Conservation (phyloP, 2,329 filamentous ascomycete species). For the Aspergillus sp. region DNA sequence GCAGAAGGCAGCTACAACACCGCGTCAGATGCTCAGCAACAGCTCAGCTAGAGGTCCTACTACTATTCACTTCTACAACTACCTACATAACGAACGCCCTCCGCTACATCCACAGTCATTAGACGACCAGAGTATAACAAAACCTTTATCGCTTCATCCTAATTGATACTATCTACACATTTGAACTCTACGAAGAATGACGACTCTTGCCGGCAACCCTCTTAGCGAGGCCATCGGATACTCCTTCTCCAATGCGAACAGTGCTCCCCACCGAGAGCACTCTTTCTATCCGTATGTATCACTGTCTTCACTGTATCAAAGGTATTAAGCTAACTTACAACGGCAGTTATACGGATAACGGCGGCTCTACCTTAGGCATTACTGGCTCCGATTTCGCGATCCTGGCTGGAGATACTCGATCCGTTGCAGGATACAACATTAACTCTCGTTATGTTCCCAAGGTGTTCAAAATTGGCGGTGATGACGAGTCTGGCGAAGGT, state of each 20-base stretch:
- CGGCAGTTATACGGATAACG: slow-evolving; percentile 85
- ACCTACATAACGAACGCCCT: background rate
- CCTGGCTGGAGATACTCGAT: slow-evolving; percentile 94
- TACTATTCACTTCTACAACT: slow-evolving; percentile 5
- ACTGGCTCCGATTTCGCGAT: slow-evolving; percentile 92
- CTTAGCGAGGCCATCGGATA: slow-evolving; percentile 58
- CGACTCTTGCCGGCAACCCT: slow-evolving; percentile 54
- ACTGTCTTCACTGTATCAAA: background rate
- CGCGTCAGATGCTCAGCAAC: slow-evolving; percentile 33
- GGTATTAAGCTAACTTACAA: slow-evolving; percentile 16
- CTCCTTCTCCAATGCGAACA: slow-evolving; percentile 58
- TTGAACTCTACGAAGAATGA: slow-evolving; percentile 46
- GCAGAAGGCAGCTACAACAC: slow-evolving; percentile 41
- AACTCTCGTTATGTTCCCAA: slow-evolving; percentile 95
- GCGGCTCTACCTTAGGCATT: slow-evolving; percentile 93
- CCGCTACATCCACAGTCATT: background rate
- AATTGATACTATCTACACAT: slow-evolving; percentile 3
- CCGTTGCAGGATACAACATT: slow-evolving; percentile 97
- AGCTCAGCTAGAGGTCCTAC: slow-evolving; percentile 12
- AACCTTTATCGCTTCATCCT: slow-evolving; percentile 3
- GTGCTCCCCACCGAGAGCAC: slow-evolving; percentile 61
- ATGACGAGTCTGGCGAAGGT: slow-evolving; percentile 79
- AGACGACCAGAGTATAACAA: too few relatives aligned
- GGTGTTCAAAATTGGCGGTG: slow-evolving; percentile 94
- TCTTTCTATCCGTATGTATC: slow-evolving; percentile 83